Base-by-base conservation (phyloP, 192 early-diverging fungal genomes). In the Helicostylum pulchrum region DNA sequence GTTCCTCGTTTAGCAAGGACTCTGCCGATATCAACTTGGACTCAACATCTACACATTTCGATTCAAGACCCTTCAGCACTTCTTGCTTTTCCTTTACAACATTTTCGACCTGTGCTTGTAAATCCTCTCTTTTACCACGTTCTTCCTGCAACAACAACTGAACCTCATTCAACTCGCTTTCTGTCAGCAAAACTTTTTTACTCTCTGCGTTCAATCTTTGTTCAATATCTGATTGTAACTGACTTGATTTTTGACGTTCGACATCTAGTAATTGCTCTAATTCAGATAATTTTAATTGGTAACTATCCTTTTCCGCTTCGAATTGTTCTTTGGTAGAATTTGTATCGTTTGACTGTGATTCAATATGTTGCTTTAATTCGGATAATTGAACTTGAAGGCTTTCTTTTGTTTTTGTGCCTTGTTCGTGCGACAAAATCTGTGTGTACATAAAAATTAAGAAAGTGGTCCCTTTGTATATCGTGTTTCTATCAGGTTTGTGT, bases 101-200 rank as follows among this genome's bases (percentile, higher is more conserved):
- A 2, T 61, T 61, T 32, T 61, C 46, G 31, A 48, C n/a, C 6
- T 61, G 30, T 17, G 60, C 47, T 32, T 61, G 45, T 50, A 49
- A 51, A 1, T 42, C 49, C 9, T 49, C 15, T 5, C 11, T 21
- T 21, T 63, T 49, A 10, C 4, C 7, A 12, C 9, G 31, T 11
- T 51, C 49, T 20, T 52, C 10, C 12, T 63, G 26, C 12, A 63
- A 39, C 7, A 30, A 19, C 21, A 0, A 7, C 11, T 34, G 42
- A 19, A 39, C 19, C 14, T 51, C 32, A 21, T 21, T 17, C 30
- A 63, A 30, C 31, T 52, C 48, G 0, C 17, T 36, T 39, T 63
- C 48, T 30, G 51, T 15, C 19, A 52, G 20, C 2, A 45, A 9
- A 9, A 12, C 14, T 45, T 4, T 48, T 5, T 48, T 48, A 7